Evolutionary conservation across 352 stramenopile genomes (phyloP), one percentile per base, ranked within the genome.

Genomic region (Globisporangium paddicum): DNA sequence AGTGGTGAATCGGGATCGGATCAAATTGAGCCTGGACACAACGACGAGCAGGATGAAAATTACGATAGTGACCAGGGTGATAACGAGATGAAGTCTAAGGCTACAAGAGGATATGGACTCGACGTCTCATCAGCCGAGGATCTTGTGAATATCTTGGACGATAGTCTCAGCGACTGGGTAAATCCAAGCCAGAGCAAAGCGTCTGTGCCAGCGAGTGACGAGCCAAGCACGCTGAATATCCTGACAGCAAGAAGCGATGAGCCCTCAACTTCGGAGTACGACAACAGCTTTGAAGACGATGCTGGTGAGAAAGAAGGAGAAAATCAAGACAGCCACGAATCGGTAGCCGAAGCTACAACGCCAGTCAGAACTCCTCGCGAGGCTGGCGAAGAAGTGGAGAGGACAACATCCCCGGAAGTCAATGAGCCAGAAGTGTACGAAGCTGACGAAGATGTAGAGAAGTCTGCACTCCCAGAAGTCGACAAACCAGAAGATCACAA

Each of bases 81-180:
- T 26, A n/a, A 16, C 28, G 26, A 53, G 11, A 53, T 53, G 18
- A 53, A 53, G 28, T n/a, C 28, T 4, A 18, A 18, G 2, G 8
- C n/a, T 9, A 38, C 18, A 18, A 53, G 37, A 53, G 47, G 26
- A 16, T 16, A 53, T 23, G 54, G n/a, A n/a, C 30, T 55, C 11
- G 48, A 68, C 26, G 2, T 42, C 19, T 55, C 55, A 25, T 49
- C 49, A 9, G 56, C 58, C 25, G 51, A 69, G 14, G 80, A 88
- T 21, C 70, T 90, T 6, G 72, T 88, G 19, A 59, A 63, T 32
- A 77, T 90, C 16, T 65, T 88, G 5, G 80, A 90, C 19, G 80
- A 90, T 30, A 87, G 71, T 58, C 42, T 85, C 9, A 71, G 54
- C 26, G 66, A 73, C 19, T 71, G 75, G 35, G 59, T 55, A 10